A percentile compares a stretch with the other conserved stretches of the same genome.
These are phyloP conservation scores for Wickerhamiella cacticola DNA, from an alignment of 805 yeast genomes.

Conservation along the genomic window DNA sequence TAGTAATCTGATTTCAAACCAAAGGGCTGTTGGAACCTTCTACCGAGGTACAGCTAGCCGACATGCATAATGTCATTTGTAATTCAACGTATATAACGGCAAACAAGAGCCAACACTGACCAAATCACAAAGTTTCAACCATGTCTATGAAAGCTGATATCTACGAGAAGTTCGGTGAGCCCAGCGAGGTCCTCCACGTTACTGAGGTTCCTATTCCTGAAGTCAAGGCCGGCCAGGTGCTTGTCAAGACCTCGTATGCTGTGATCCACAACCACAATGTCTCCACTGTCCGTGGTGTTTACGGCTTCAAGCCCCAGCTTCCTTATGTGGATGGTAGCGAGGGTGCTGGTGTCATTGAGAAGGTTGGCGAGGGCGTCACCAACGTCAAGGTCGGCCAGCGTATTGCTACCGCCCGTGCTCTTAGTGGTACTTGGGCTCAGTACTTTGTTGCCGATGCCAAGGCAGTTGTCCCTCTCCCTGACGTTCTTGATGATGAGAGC, in stretches of 20 bases:
- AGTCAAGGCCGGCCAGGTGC: background rate
- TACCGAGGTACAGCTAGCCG: slow-evolving; percentile 2
- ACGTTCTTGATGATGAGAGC: slow-evolving; percentile 5
- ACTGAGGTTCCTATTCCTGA: slow-evolving; percentile 7
- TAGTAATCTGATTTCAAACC: too few species aligned
- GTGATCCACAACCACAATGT: slow-evolving; percentile 10
- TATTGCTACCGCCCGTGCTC: slow-evolving; percentile 2
- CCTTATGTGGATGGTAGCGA: slow-evolving; percentile 9
- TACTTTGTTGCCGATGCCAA: slow-evolving; percentile 9
- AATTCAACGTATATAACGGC: background rate
- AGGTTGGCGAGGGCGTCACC: slow-evolving; percentile 8
- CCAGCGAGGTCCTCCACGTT: slow-evolving; percentile 14
- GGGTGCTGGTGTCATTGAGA: slow-evolving; percentile 6
- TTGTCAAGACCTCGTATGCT: slow-evolving; percentile 6
- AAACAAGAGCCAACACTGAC: background rate
- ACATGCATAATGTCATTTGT: background rate
- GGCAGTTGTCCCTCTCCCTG: slow-evolving; percentile 6
- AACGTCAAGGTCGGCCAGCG: slow-evolving; percentile 11
- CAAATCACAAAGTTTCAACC: background rate
- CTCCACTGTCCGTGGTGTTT: background rate
- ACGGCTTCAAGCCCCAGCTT: slow-evolving; percentile 8
- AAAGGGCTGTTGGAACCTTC: too few species aligned
- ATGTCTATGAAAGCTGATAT: slow-evolving; percentile 11
- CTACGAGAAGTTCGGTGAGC: slow-evolving; percentile 8
- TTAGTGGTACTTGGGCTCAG: slow-evolving; percentile 13